These are phyloP conservation scores for Theileria parva DNA, from an alignment of 169 alveolate genomes.

Conservation along the genomic window DNA sequence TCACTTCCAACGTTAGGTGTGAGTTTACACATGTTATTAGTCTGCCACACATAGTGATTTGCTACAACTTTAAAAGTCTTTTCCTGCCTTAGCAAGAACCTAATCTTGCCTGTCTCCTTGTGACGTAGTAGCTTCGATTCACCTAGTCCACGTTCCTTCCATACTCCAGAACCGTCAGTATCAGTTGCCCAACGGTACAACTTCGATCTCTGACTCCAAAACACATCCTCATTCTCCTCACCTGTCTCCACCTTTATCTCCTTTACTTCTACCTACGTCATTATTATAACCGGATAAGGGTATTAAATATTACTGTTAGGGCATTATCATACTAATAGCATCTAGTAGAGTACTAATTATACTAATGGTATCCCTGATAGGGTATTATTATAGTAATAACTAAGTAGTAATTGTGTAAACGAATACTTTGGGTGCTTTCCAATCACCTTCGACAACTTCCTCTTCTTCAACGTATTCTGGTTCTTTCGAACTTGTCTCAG, in stretches of 20 bases:
- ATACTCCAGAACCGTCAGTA: conserved; percentile 84
- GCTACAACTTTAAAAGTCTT: conserved; percentile 95
- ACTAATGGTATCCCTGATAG: background rate
- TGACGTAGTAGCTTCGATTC: conserved; percentile 92
- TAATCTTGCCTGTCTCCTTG: conserved; percentile 87
- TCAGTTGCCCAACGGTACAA: conserved; percentile 89
- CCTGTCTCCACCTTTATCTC: conserved; percentile 92
- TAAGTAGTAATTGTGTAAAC: background rate
- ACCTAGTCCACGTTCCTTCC: conserved; percentile 98
- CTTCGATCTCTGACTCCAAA: conserved; percentile 92
- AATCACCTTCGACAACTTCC: conserved; percentile 83
- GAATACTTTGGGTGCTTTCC: conserved; percentile 83
- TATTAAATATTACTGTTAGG: background rate
- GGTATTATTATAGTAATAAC: background rate
- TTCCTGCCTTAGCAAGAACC: conserved; percentile 94
- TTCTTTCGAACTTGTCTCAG: background rate
- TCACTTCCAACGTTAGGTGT: conserved; percentile 96
- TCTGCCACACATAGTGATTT: conserved; percentile 84
- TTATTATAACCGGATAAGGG: background rate
- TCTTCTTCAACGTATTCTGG: conserved; percentile 66
- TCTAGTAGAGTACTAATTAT: too few relatives aligned
- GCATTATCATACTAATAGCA: too few relatives aligned
- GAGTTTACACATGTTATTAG: conserved; percentile 85
- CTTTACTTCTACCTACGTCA: conserved; percentile 86
- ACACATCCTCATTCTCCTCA: conserved; percentile 93